A percentile compares a stretch with the other conserved stretches of the same genome.
phyloP scores from a whole-genome alignment of 768 basidiomycete species.

The Hydnum rufescens region DNA sequence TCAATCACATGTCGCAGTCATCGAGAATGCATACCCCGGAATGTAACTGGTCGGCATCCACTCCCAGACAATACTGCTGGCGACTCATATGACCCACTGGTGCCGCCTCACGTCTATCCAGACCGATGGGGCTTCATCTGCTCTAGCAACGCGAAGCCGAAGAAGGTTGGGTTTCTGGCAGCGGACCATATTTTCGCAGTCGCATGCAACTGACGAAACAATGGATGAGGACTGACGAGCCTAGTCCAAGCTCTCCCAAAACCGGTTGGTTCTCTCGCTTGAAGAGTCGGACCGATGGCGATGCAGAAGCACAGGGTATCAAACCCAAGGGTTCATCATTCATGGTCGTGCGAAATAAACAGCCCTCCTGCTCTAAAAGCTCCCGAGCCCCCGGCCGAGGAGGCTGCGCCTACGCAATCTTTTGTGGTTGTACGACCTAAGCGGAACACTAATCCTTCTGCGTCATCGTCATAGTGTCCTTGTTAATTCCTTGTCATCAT shows the following conservation, averaged over 20 bases:
- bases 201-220: neutral
- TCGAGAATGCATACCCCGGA: conserved; percentile 29
- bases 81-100: neutral
- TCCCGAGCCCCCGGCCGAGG: neutral
- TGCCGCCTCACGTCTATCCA: neutral
- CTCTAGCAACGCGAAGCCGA: neutral
- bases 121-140: conserved; percentile 1
- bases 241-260: neutral
- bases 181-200: neutral
- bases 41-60: neutral
- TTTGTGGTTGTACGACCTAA: conserved; percentile 1
- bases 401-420: neutral
- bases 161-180: conserved; percentile 2
- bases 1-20: conserved; percentile 66
- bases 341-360: neutral
- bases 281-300: neutral
- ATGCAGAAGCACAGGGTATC: neutral
- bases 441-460: neutral
- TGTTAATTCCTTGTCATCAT: too few species aligned
- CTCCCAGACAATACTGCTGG: too few species aligned
- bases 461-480: neutral
- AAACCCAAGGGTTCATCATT: neutral
- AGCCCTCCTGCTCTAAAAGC: neutral
- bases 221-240: neutral
- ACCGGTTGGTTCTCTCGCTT: neutral